Base-by-base conservation (phyloP, 2,329 filamentous ascomycete species). In the Clarireedia homoeocarpa region DNA sequence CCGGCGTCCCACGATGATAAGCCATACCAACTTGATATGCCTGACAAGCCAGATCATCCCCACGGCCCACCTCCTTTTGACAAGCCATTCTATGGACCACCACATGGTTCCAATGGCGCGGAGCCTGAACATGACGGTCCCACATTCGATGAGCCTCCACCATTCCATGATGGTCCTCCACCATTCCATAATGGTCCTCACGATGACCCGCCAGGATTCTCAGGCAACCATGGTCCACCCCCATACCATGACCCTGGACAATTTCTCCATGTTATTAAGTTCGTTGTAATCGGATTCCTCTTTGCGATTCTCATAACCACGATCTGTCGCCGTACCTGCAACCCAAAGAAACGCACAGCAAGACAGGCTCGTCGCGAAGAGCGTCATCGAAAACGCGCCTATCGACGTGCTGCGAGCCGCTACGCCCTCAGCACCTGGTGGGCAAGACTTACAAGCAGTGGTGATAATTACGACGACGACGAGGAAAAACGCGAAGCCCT, bases 401-500 rank as follows among this genome's bases (percentile, higher is more conserved):
- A 54, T 24, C 53, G 63, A 24, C 56, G 61, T 9, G 56, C 56
- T n/a, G 61, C 57, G 7, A 61, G 62, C 26, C 56, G 61, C 6
- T 47, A 58, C 4, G 24, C 55, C 64, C 47, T 57, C 58, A 15
- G 44, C 57, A 10, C 17, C 63, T 38, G 46, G 62, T 48, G 34
- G 2, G 51, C 59, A 4, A 26, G 57, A 4, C 49, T 66, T 14
- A 54, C 56, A 1, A 55, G 60, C 6, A 48, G 55, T 1, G 36
- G 17, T 17, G 49, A 55, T 46, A 59, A 65, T 17, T 59, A 60
- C 10, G 60, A 65, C 26, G 66, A 68, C 50, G 65, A 67, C 44
- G 23, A 59, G 20, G 20, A 20, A 2, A 20, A 20, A 20, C 20
- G 20, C 1, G 54, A 61, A 7, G 40, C 27, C 3, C 27, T 61